A percentile compares a stretch with the other conserved stretches of the same genome.
Evolutionary conservation across 2,329 filamentous ascomycete species (phyloP).

Genomic region (Fusarium oligoseptatum): DNA sequence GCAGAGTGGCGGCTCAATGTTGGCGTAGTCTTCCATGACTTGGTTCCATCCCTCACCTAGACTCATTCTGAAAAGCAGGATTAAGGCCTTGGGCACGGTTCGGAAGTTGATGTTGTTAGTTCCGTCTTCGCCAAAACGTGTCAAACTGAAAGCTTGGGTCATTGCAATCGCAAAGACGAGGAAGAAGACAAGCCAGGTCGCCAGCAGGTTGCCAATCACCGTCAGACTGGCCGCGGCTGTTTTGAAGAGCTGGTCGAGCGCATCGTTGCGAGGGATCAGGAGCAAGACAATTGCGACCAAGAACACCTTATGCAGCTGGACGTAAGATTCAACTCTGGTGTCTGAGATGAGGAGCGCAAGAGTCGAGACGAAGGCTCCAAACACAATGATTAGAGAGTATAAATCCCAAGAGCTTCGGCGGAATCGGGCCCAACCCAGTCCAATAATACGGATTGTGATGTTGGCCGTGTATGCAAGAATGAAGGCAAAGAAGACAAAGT

Average conservation of each 20-base stretch:
- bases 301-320: conserved; percentile 92
- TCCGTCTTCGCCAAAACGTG: conserved; percentile 82
- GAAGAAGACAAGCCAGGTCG: conserved; percentile 98
- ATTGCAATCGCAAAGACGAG: conserved; percentile 96
- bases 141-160: conserved; percentile 95
- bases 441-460: conserved; percentile 84
- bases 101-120: conserved; percentile 89
- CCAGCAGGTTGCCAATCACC: conserved; percentile 89
- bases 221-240: conserved; percentile 94
- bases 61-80: conserved; percentile 93
- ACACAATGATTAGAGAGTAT: conserved; percentile 84
- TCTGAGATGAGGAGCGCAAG: conserved; percentile 80
- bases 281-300: conserved; percentile 90
- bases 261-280: conserved; percentile 95
- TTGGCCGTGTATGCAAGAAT: conserved; percentile 87
- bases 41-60: conserved; percentile 97
- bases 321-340: conserved; percentile 71
- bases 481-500: conserved; percentile 83
- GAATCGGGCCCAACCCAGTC: conserved; percentile 92
- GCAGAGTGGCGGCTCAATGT: conserved; percentile 83
- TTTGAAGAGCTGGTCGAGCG: conserved; percentile 98
- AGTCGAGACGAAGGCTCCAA: conserved; percentile 82
- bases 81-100: conserved; percentile 92
- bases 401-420: conserved; percentile 95
- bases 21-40: conserved; percentile 95